These are phyloP conservation scores for Mycena venus DNA, from an alignment of 768 basidiomycete genomes.

Conservation along the genomic window DNA sequence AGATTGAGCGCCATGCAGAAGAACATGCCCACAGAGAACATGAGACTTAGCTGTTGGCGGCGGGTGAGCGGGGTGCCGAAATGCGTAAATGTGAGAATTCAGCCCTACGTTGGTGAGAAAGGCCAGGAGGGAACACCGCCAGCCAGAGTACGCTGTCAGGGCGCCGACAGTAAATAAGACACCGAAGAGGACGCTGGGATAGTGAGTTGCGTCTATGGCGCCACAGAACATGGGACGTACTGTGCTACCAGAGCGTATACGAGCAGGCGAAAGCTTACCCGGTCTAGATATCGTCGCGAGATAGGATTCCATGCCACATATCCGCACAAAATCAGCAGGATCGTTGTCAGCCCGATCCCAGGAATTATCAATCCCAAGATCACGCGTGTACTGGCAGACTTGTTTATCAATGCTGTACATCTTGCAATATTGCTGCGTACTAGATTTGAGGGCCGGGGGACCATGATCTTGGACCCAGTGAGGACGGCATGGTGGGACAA, in stretches of 20 bases:
- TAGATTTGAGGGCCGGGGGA: neutral
- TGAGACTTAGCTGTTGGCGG: neutral
- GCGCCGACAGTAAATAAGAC: neutral
- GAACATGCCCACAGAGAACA: constrained; percentile 13
- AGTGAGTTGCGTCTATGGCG: neutral
- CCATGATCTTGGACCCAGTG: neutral
- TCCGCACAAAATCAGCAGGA: neutral
- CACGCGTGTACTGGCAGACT: neutral
- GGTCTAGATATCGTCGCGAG: constrained; percentile 3
- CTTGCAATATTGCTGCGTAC: neutral
- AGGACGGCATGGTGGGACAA: neutral
- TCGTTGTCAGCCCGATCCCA: neutral
- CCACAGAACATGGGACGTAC: constrained; percentile 1
- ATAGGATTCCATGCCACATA: constrained; percentile 10
- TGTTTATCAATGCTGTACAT: neutral
- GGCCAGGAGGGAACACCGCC: neutral
- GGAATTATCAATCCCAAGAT: constrained; percentile 4
- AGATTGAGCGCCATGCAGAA: constrained; percentile 13
- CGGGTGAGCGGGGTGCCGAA: neutral
- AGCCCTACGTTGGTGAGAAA: constrained; percentile 4
- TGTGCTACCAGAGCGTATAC: constrained; percentile 19
- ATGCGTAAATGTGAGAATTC: neutral
- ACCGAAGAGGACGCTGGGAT: constrained; percentile 9
- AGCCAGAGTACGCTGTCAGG: neutral
- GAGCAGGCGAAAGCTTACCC: constrained; percentile 22